Base-by-base conservation (phyloP, 192 early-diverging fungal species). In the Tieghemiomyces parasiticus region DNA sequence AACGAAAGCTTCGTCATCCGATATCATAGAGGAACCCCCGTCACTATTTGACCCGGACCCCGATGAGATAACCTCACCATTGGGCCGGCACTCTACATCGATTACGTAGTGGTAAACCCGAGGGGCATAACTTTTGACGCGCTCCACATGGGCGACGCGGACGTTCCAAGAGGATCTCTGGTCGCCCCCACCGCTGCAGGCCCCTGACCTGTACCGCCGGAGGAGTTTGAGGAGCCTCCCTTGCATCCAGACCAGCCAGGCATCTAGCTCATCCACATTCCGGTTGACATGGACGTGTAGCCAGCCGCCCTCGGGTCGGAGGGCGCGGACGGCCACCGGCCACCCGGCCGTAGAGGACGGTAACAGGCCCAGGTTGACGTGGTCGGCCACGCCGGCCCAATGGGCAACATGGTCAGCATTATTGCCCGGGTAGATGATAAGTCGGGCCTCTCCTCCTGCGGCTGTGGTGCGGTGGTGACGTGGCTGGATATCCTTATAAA, bases 91-190 rank as follows among this genome's bases (percentile, higher is more conserved):
- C 35, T 67, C 65, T 12, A 71, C 55, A 61, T 71, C 69, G 26
- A 60, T 22, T 14, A 71, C 69, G 46, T 71, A 71, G 34, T 71
- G 69, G 19, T 65, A 67, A 8, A 71, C 65, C 46, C 62, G 38
- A 0, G 69, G 69, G 20, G 69, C 69, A 67, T 64, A 71, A 29
- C 69, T 71, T 42, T 71, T 71, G 46, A 71, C 65, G 24, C 62
- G 63, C 35, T 71, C 69, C 44, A 63, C 49, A 29, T 71, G 69
- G 3, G 50, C 35, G 22, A 71, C 64, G 10, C 60, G 20, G 14
- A 71, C 45, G 4, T 30, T 38, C 48, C 29, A 50, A 2, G 9
- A 9, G 31, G 32, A 34, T 3, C 29, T n/a, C n/a, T n/a, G n/a
- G n/a, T n/a, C n/a, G n/a, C n/a, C n/a, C n/a, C n/a, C n/a, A n/a